phyloP scores from a whole-genome alignment of 768 basidiomycete species.

The Mrakia hoshinonis region DNA sequence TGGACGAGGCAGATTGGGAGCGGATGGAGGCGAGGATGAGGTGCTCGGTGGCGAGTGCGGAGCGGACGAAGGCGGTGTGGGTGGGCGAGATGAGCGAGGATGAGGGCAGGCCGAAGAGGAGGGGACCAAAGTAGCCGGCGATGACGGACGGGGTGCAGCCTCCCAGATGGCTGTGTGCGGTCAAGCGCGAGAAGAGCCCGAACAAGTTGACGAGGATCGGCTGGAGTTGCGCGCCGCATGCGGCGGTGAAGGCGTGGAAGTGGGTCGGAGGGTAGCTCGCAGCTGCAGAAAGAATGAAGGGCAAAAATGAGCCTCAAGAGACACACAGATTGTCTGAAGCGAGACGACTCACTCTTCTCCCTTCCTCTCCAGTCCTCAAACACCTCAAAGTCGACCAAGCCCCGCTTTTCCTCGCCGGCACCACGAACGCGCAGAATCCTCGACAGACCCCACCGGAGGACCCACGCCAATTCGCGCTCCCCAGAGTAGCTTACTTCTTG shows the following conservation, averaged over 20 bases:
- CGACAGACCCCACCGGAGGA: conserved; percentile 83
- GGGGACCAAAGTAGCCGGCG: conserved; percentile 43
- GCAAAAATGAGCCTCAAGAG: conserved; percentile 19
- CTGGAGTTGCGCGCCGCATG: conserved; percentile 32
- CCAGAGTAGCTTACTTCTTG: conserved; percentile 74
- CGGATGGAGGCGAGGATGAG: conserved; percentile 83
- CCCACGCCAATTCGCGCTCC: conserved; percentile 82
- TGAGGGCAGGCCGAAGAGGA: conserved; percentile 71
- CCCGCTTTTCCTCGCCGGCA: conserved; percentile 54
- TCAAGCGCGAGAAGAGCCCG: conserved; percentile 69
- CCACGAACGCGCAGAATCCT: conserved; percentile 62
- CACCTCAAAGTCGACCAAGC: conserved; percentile 72
- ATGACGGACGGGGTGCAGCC: conserved; percentile 27
- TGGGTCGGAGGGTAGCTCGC: conserved; percentile 61
- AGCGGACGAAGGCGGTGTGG: conserved; percentile 65
- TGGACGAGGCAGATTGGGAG: conserved; percentile 54
- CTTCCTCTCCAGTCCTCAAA: conserved; percentile 73
- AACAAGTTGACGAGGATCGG: conserved; percentile 50
- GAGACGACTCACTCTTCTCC: conserved; percentile 57
- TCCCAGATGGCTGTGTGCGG: conserved; percentile 50
- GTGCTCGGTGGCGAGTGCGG: conserved; percentile 83
- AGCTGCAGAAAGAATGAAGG: conserved; percentile 43
- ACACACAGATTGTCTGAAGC: conserved; percentile 29
- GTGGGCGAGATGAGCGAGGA: conserved; percentile 46
- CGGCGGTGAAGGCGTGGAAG: conserved; percentile 57